A percentile compares a stretch with the other conserved stretches of the same genome.
Conservation (phyloP, 164 flowering plant species). For the Akebia trifoliata region DNA sequence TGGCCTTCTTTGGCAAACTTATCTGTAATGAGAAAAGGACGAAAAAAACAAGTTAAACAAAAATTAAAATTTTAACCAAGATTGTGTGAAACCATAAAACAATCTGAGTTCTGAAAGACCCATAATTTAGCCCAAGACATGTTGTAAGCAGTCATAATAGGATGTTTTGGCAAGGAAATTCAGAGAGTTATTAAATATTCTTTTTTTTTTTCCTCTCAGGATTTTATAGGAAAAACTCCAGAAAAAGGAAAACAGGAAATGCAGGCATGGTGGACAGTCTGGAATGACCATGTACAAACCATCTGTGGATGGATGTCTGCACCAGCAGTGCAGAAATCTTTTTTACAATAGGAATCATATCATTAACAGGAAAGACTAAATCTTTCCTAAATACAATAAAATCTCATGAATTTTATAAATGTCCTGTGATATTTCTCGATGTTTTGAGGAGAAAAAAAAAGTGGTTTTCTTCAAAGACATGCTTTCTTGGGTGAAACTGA, state of each 20-base stretch:
- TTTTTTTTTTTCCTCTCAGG: too few species aligned
- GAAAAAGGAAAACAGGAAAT: too few species aligned
- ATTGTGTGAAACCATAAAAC: not conserved
- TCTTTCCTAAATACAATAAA: not conserved
- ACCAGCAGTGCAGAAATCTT: too few species aligned
- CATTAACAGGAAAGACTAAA: too few species aligned
- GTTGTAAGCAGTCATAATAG: not conserved
- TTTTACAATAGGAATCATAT: too few species aligned
- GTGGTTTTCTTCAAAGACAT: not conserved
- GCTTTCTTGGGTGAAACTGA: not conserved
- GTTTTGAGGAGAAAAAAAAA: not conserved
- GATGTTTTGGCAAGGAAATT: too few species aligned
- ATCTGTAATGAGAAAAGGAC: slow-evolving; percentile 41
- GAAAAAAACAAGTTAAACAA: not conserved
- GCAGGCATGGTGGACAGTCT: too few species aligned
- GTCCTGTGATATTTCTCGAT: not conserved
- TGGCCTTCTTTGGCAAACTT: slow-evolving; percentile 63
- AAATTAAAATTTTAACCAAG: not conserved
- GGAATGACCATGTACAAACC: too few species aligned
- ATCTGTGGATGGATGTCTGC: too few species aligned
- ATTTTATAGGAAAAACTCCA: too few species aligned
- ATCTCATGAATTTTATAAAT: not conserved
- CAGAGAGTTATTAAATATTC: too few species aligned
- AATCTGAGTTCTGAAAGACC: not conserved
- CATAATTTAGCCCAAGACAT: not conserved